These are phyloP conservation scores for Colletotrichum chrysophilum DNA, from an alignment of 2,329 filamentous ascomycete genomes.

Conservation along the genomic window DNA sequence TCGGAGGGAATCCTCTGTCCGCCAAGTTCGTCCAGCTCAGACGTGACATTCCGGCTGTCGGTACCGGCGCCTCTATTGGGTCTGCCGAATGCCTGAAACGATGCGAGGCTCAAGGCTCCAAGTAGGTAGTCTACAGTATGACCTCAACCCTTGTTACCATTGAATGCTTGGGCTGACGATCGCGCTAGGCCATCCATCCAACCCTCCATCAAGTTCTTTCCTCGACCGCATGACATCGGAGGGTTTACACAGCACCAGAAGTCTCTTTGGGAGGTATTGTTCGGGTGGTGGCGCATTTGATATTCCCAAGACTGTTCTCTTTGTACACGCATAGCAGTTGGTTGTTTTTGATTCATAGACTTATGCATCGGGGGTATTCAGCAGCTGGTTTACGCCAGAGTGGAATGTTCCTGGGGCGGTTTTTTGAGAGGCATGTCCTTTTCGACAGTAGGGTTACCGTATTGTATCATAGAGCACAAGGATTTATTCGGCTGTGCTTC, in stretches of 20 bases:
- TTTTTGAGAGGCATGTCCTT: background rate
- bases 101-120: constrained; percentile 2
- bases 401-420: background rate
- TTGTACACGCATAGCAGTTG: background rate
- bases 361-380: background rate
- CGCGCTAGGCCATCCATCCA: background rate
- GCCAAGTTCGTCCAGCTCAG: constrained; percentile 27
- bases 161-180: background rate
- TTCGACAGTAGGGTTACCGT: background rate
- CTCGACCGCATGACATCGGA: background rate
- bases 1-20: constrained; percentile 33
- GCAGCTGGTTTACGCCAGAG: background rate
- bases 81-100: constrained; percentile 18
- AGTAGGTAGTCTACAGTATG: background rate
- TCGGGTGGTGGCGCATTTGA: background rate
- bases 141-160: background rate
- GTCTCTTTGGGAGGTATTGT: background rate
- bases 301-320: background rate
- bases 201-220: background rate
- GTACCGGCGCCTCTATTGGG: constrained; percentile 22
- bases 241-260: background rate
- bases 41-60: constrained; percentile 21
- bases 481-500: constrained; percentile 23
- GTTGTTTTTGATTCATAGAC: background rate
- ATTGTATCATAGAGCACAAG: background rate